Base-by-base conservation (phyloP, 345 rosid species). In the Acer negundo region DNA sequence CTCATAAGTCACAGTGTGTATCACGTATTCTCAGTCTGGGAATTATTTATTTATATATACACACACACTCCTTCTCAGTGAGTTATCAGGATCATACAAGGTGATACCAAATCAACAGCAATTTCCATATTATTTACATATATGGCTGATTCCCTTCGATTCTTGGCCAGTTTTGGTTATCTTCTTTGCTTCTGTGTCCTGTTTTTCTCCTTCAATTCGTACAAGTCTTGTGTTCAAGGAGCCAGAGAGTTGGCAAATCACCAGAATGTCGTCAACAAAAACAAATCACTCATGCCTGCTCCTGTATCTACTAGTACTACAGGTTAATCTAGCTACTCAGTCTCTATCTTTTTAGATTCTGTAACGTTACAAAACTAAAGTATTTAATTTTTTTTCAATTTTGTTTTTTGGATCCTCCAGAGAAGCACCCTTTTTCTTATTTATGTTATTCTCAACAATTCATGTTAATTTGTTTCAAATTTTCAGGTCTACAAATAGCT, bases 401-500 rank as follows among this genome's bases (percentile, higher is more conserved):
- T n/a, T n/a, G n/a, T n/a, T 31, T 0, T 28, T 28, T 28, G 35
- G 35, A 31, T 31, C 0, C 35, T 31, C 35, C 5, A 31, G 35
- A 31, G 35, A 31, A 31, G 35, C 35, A 31, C 35, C 35, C 35
- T 3, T 31, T n/a, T n/a, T 31, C 35, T 31, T 31, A 31, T 31
- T 31, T 31, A 31, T 31, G 49, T 44, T 44, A 10, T 44, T 44
- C 13, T 44, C 58, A 35, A 67, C 59, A 68, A 47, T 44, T 22
- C 35, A 44, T 44, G 49, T 8, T 44, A 44, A 44, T 10, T 10
- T 44, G 49, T 10, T 44, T 3, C 63, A 62, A 31, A 26, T 53
- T 58, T 64, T 51, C 76, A 80, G 83, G 83, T 55, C 40, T 69
- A 40, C 47, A 11, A 49, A 24, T 76, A 44, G 15, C 13, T 40